Evolutionary conservation across 1,284 basidiomycete species (phyloP).

Genomic region (Ustilago cynodontis): DNA sequence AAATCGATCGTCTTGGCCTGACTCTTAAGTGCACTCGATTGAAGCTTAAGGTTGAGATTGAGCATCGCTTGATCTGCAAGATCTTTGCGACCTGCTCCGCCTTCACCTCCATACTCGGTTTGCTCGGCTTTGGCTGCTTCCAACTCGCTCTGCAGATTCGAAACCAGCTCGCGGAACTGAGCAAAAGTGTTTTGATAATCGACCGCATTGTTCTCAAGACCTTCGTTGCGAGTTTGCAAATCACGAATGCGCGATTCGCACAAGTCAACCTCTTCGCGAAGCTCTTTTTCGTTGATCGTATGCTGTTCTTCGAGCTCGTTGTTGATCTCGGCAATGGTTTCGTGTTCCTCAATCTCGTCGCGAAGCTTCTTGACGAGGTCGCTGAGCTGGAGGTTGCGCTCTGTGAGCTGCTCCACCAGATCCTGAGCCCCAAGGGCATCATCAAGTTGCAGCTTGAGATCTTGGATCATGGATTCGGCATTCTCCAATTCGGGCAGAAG

Average conservation of each 20-base stretch:
- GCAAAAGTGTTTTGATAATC: slow-evolving; percentile 63
- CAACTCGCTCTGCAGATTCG: slow-evolving; percentile 61
- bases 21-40: slow-evolving; percentile 65
- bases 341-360: slow-evolving; percentile 92
- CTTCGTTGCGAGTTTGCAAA: slow-evolving; percentile 42
- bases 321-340: slow-evolving; percentile 92
- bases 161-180: slow-evolving; percentile 66
- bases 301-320: slow-evolving; percentile 99
- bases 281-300: slow-evolving; percentile 88
- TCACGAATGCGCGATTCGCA: slow-evolving; percentile 53
- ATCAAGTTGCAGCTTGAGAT: slow-evolving; percentile 93
- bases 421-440: slow-evolving; percentile 95
- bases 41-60: slow-evolving; percentile 66
- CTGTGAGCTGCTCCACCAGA: slow-evolving; percentile 93
- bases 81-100: slow-evolving; percentile 45
- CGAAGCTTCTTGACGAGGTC: slow-evolving; percentile 95
- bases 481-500: slow-evolving; percentile 46
- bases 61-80: slow-evolving; percentile 62
- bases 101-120: slow-evolving; percentile 39
- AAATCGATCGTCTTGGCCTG: slow-evolving; percentile 65
- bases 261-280: slow-evolving; percentile 84
- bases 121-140: slow-evolving; percentile 59
- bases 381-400: slow-evolving; percentile 82
- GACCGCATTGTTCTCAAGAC: slow-evolving; percentile 57
- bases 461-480: slow-evolving; percentile 80